Conservation (phyloP, 371 early-diverging fungal species). For the Mortierella sp. region DNA sequence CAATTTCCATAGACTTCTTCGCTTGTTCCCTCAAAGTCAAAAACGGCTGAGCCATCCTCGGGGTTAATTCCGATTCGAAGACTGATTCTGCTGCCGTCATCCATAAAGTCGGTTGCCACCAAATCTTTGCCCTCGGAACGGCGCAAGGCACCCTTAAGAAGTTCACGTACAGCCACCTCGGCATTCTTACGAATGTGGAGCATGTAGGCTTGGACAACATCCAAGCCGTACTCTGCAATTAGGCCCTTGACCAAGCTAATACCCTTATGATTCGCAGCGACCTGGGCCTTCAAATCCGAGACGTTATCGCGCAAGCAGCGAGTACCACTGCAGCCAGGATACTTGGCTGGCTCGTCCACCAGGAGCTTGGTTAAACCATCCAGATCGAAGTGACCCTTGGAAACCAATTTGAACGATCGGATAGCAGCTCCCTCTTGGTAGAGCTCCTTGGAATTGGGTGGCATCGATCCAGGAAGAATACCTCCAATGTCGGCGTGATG, state of each 20-base stretch:
- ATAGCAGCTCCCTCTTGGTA: slow-evolving; percentile 96
- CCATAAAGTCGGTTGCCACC: slow-evolving; percentile 88
- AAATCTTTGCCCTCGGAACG: slow-evolving; percentile 64
- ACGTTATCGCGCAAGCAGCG: slow-evolving; percentile 89
- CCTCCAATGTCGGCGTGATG: slow-evolving; percentile 99
- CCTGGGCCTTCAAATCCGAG: slow-evolving; percentile 94
- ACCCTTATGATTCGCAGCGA: slow-evolving; percentile 97
- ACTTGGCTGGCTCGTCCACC: slow-evolving; percentile 84
- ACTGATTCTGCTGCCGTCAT: slow-evolving; percentile 92
- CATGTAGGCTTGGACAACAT: slow-evolving; percentile 97
- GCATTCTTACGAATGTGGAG: slow-evolving; percentile 87
- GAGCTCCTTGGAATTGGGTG: slow-evolving; percentile 88
- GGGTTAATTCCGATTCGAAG: slow-evolving; percentile 81
- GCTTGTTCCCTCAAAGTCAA: slow-evolving; percentile 95
- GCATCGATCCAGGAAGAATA: slow-evolving; percentile 85
- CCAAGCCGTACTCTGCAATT: slow-evolving; percentile 86
- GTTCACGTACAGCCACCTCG: slow-evolving; percentile 83
- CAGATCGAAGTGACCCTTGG: slow-evolving; percentile 82
- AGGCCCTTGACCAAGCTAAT: slow-evolving; percentile 85
- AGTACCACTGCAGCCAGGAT: slow-evolving; percentile 90
- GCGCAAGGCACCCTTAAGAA: slow-evolving; percentile 73
- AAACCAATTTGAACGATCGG: slow-evolving; percentile 90
- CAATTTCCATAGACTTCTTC: slow-evolving; percentile 84
- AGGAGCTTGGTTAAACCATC: slow-evolving; percentile 80
- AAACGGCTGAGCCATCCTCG: slow-evolving; percentile 81